A percentile compares a stretch with the other conserved stretches of the same genome.
Evolutionary conservation across 2,329 filamentous ascomycete genomes (phyloP).

Genomic region (Phialophora tarda): DNA sequence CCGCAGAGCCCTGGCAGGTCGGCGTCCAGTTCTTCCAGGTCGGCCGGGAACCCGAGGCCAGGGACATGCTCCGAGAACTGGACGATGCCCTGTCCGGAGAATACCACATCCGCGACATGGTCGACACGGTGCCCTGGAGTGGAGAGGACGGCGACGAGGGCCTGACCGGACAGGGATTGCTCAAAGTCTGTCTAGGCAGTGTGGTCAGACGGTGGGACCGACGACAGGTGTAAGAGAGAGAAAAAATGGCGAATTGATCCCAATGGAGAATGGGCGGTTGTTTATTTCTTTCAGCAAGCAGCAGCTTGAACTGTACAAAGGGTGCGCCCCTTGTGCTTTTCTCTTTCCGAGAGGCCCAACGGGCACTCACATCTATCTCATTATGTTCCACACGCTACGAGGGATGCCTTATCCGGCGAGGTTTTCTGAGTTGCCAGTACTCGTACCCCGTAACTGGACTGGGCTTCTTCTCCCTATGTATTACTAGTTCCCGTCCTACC

Average conservation of each 20-base stretch:
- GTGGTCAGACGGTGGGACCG: conserved; percentile 72
- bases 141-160: conserved; percentile 50
- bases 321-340: no score
- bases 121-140: conserved; percentile 83
- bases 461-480: not conserved
- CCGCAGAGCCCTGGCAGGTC: conserved; percentile 79
- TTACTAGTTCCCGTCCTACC: not conserved
- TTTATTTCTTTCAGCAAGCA: not conserved
- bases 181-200: conserved; percentile 82
- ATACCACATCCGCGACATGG: conserved; percentile 78
- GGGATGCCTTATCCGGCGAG: not conserved
- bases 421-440: no score
- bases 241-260: no score
- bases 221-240: conserved; percentile 18
- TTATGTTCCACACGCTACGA: not conserved
- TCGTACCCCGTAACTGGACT: no score
- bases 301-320: no score
- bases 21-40: conserved; percentile 98
- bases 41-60: conserved; percentile 71
- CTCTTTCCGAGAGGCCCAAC: no score
- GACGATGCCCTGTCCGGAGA: conserved; percentile 72
- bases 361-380: no score
- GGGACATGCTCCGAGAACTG: conserved; percentile 68
- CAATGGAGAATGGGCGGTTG: not conserved
- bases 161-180: conserved; percentile 71